phyloP scores from a whole-genome alignment of 345 rosid species.

The Punica granatum region DNA sequence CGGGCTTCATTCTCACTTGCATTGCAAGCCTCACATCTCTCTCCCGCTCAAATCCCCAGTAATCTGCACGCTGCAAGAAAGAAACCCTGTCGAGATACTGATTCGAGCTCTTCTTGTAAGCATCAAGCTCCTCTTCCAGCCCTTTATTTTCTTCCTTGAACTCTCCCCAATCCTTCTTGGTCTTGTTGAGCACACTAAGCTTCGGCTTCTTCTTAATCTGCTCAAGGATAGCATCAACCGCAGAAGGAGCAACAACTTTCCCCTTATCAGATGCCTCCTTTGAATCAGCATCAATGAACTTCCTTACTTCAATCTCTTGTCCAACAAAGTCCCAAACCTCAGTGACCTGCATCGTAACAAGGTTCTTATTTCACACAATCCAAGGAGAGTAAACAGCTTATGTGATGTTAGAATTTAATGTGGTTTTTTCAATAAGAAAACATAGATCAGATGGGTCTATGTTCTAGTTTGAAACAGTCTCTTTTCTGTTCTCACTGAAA shows the following conservation, averaged over 20 bases:
- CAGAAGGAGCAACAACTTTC: slow-evolving; percentile 47
- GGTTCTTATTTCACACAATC: too few species aligned
- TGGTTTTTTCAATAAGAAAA: too few species aligned
- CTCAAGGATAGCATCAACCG: slow-evolving; percentile 82
- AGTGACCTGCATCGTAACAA: slow-evolving; percentile 40
- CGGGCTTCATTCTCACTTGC: slow-evolving; percentile 60
- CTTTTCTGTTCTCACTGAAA: too few species aligned
- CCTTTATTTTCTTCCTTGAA: slow-evolving; percentile 82
- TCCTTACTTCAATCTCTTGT: slow-evolving; percentile 62
- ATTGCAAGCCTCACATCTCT: slow-evolving; percentile 83
- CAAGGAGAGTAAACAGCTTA: neutral
- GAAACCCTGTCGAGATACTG: slow-evolving; percentile 77
- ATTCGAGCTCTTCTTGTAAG: slow-evolving; percentile 91
- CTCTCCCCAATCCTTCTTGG: slow-evolving; percentile 96
- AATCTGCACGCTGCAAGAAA: slow-evolving; percentile 75
- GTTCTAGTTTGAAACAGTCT: too few species aligned
- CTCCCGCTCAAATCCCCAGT: slow-evolving; percentile 87
- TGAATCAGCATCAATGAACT: slow-evolving; percentile 64
- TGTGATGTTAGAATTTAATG: too few species aligned
- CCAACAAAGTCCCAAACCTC: slow-evolving; percentile 87
- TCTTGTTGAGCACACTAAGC: slow-evolving; percentile 87
- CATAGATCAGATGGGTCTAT: too few species aligned
- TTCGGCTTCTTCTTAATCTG: slow-evolving; percentile 87
- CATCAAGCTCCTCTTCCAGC: slow-evolving; percentile 73
- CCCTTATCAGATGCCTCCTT: slow-evolving; percentile 69